Percentiles rank a stretch among this genome's conserved stretches.
These are phyloP conservation scores for Nyssa sinensis DNA, from an alignment of 148 eudicot genomes.

Conservation along the genomic window DNA sequence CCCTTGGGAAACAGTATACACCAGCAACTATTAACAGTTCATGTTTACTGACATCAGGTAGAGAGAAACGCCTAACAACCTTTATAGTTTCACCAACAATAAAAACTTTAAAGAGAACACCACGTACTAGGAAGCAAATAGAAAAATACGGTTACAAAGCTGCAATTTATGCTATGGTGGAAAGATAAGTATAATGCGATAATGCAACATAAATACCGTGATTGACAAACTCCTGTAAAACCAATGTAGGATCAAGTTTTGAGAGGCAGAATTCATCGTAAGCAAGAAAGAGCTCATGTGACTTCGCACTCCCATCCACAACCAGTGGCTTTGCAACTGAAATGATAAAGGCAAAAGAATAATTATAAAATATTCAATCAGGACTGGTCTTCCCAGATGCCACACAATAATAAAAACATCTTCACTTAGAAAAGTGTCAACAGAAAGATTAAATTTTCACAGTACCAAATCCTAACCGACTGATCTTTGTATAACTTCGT, in stretches of 20 bases:
- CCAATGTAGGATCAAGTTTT: constrained; percentile 64
- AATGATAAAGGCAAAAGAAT: neutral
- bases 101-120: constrained; percentile 74
- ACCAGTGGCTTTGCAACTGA: constrained; percentile 64
- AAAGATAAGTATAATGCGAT: neutral
- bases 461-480: no score
- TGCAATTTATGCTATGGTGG: neutral
- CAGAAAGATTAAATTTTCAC: no score
- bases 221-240: constrained; percentile 71
- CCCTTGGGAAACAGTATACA: constrained; percentile 67
- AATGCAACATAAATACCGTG: constrained; percentile 55
- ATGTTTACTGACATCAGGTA: constrained; percentile 58
- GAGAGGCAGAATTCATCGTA: constrained; percentile 54
- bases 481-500: no score
- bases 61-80: constrained; percentile 62
- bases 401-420: neutral
- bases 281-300: constrained; percentile 67
- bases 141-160: neutral
- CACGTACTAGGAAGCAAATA: constrained; percentile 38
- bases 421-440: no score
- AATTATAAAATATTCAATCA: neutral
- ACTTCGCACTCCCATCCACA: constrained; percentile 72
- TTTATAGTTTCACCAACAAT: constrained; percentile 59
- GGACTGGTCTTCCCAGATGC: neutral
- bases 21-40: constrained; percentile 53